Evolutionary conservation across 345 rosid species (phyloP), one percentile per base, ranked within the genome.

Genomic region (Punica granatum): DNA sequence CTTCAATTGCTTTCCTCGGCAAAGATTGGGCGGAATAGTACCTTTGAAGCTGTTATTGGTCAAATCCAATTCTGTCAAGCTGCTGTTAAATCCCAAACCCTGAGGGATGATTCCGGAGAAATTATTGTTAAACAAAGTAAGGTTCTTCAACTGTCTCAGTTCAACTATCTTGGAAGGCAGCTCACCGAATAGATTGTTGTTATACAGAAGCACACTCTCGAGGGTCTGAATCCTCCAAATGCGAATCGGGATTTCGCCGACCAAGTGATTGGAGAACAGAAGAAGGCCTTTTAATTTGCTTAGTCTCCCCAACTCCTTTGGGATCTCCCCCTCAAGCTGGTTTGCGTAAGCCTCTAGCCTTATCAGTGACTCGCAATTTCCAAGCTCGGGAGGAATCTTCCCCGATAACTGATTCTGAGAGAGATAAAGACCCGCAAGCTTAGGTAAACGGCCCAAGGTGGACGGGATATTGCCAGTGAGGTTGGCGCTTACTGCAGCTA

Each of bases 211-310:
- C 41, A 92, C 67, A 72, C 65, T 65, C 63, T 75, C 36, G 23
- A 92, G 90, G 70, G 72, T 82, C 4, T 70, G 78, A 71, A 88
- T 86, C 78, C 74, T 88, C 93, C 96, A 92, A 42, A 92, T 75
- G 69, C 84, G 67, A 28, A 77, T 62, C 13, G 97, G 97, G 48
- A 92, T 82, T 78, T 88, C 86, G 66, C 98, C 96, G 4, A 73
- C 77, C 60, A 92, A 76, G 33, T 8, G 72, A 73, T 92, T 92
- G 21, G 51, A 73, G 68, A 86, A 90, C 82, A 92, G 76, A 64
- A 70, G 71, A 59, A 92, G 88, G 69, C 85, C 84, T 63, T 78
- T 66, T 23, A 92, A 71, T 56, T 67, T n/a, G 46, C 74, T 75
- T 26, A 90, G 74, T 77, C 63, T 74, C 7, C 92, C 92, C 63